Evolutionary conservation across 768 basidiomycete species (phyloP), one percentile per base, ranked within the genome.

Genomic region (Mycena polygramma): DNA sequence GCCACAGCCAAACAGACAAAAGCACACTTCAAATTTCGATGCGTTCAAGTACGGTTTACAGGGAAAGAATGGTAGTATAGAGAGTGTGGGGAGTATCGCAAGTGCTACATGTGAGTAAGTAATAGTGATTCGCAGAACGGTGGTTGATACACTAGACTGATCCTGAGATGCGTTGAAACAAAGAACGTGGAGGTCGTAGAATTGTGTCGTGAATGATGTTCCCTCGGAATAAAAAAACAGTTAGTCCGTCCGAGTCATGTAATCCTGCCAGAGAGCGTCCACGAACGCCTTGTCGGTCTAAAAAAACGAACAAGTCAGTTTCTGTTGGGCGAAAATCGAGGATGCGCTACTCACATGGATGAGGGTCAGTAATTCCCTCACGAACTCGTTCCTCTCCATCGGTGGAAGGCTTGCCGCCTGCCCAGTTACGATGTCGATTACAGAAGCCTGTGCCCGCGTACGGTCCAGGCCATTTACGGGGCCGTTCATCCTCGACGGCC

Each of bases 251-350:
- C 76, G 71, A 65, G 78, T 67, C 63, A 77, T 68, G 77, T 91
- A 92, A 52, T 88, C 86, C 67, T 81, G 83, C 82, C 85, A 91
- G 54, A 92, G 83, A 46, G 81, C 79, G 72, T 93, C 90, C 68
- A 90, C 90, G 74, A 93, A 93, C 19, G 83, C 79, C 72, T 87
- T 84, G 81, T 93, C 89, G 63, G 86, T 91, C 92, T 93, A 73
- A 35, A 35, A 55, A 39, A 19, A 41, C n/a, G n/a, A n/a, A n/a
- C n/a, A 22, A 62, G 68, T 65, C 57, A 59, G 75, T 52, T 70
- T 64, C 37, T 45, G 10, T 19, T 11, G n/a, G n/a, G n/a, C 11
- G 11, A 41, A 24, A n/a, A n/a, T 17, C 1, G 17, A 39, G 9
- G 43, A 49, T 35, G 22, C 45, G 72, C 20, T 46, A 83, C 89